Conservation (phyloP, 2,329 filamentous ascomycete species). For the Cyanodermella asteris region DNA sequence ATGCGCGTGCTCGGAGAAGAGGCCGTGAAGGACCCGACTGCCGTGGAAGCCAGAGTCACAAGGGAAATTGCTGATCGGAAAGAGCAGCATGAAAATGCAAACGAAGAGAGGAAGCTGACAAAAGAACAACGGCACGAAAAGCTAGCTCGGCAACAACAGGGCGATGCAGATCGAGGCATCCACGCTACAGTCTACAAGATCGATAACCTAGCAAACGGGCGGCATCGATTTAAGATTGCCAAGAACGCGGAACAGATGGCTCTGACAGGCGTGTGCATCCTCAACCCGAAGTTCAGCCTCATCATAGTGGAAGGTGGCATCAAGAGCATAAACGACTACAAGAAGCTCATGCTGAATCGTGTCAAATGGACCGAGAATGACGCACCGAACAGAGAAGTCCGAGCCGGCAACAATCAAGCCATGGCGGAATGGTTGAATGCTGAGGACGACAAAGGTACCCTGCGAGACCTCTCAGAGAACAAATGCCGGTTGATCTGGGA, state of each 20-base stretch:
- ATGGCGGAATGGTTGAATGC: slow-evolving; percentile 54
- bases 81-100: slow-evolving; percentile 52
- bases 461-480: slow-evolving; percentile 67
- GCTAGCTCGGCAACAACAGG: slow-evolving; percentile 57
- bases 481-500: slow-evolving; percentile 74
- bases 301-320: slow-evolving; percentile 81
- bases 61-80: slow-evolving; percentile 75
- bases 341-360: slow-evolving; percentile 79
- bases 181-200: slow-evolving; percentile 77
- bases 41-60: slow-evolving; percentile 85
- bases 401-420: slow-evolving; percentile 36
- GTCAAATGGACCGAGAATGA: slow-evolving; percentile 89
- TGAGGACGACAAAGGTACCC: slow-evolving; percentile 52
- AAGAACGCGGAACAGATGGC: slow-evolving; percentile 78
- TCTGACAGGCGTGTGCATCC: slow-evolving; percentile 73
- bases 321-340: slow-evolving; percentile 64
- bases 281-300: slow-evolving; percentile 73
- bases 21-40: slow-evolving; percentile 87
- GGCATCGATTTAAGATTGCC: slow-evolving; percentile 81
- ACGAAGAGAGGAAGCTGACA: slow-evolving; percentile 69
- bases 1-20: slow-evolving; percentile 92
- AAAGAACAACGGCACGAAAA: slow-evolving; percentile 79
- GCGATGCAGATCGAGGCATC: slow-evolving; percentile 71
- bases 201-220: slow-evolving; percentile 69
- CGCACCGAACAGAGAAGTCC: slow-evolving; percentile 35